Evolutionary conservation across 202 grass and related monocot species (phyloP).

Genomic region (Alloteropsis angusta): DNA sequence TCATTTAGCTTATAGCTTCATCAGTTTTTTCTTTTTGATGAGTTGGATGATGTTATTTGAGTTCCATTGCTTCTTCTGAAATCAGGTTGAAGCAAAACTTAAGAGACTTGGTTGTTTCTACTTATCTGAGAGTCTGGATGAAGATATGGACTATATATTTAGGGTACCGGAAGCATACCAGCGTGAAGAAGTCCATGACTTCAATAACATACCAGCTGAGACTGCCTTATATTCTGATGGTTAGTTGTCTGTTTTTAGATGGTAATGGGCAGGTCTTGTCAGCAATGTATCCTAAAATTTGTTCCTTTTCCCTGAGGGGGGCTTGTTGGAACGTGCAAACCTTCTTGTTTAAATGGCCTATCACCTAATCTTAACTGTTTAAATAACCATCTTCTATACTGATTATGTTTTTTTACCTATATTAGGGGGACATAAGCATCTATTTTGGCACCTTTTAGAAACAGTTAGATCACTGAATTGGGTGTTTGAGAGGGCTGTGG

Average conservation of each 20-base stretch:
- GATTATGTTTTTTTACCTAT: neutral
- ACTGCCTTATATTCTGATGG: constrained; percentile 45
- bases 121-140: constrained; percentile 93
- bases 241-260: constrained; percentile 33
- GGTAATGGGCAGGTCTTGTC: neutral
- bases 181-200: constrained; percentile 39
- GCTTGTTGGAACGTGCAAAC: constrained; percentile 6
- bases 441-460: neutral
- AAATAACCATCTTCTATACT: neutral
- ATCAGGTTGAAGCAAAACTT: constrained; percentile 72
- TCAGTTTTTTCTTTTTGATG: neutral
- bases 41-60: constrained; percentile 6
- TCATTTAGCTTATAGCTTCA: constrained; percentile 15
- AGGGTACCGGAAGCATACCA: constrained; percentile 57
- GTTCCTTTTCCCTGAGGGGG: neutral
- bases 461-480: neutral
- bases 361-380: neutral
- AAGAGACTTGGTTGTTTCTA: constrained; percentile 84
- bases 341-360: constrained; percentile 19
- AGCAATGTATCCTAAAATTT: neutral
- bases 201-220: constrained; percentile 34
- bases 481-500: neutral
- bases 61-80: constrained; percentile 20
- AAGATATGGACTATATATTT: constrained; percentile 82
- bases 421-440: neutral